phyloP scores from a whole-genome alignment of 1,139 yeast genomes.

The Insectozyma bohioensis region DNA sequence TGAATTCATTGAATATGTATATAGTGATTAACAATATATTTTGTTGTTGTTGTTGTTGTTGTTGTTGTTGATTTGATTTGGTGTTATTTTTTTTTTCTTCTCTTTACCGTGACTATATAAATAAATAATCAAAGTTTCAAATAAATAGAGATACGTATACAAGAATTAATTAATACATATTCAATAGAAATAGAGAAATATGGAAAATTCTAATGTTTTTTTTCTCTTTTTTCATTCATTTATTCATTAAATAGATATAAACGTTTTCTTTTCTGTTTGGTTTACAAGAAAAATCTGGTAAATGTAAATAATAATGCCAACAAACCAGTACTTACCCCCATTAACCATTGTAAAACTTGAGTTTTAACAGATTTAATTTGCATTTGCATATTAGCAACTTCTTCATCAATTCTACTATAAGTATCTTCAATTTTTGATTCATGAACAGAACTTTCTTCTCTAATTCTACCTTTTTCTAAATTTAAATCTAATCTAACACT shows the following conservation, averaged over 20 bases:
- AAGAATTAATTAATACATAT: too few relatives aligned
- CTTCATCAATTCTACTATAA: conserved; percentile 92
- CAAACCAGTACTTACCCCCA: conserved; percentile 98
- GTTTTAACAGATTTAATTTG: conserved; percentile 94
- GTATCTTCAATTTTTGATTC: conserved; percentile 94
- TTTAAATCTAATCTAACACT: conserved; percentile 88
- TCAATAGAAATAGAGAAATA: too few relatives aligned
- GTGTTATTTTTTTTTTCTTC: conserved; percentile 4
- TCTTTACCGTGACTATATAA: too few relatives aligned
- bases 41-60: too few relatives aligned
- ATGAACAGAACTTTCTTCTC: conserved; percentile 90
- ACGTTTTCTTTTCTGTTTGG: too few relatives aligned
- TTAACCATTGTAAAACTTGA: conserved; percentile 96
- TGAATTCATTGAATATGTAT: conserved; percentile 61
- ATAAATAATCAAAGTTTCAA: too few relatives aligned
- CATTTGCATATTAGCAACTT: conserved; percentile 89
- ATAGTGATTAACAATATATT: too few relatives aligned
- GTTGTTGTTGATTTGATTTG: conserved; percentile 3
- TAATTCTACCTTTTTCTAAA: conserved; percentile 89
- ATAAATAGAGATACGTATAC: too few relatives aligned
- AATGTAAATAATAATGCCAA: conserved; percentile 91
- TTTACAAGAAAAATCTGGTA: conserved; percentile 47
- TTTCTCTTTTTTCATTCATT: not conserved
- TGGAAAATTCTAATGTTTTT: too few relatives aligned
- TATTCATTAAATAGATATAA: too few relatives aligned